Evolutionary conservation across 768 basidiomycete genomes (phyloP), one percentile per base, ranked within the genome.

Genomic region (Collybia mongolica): DNA sequence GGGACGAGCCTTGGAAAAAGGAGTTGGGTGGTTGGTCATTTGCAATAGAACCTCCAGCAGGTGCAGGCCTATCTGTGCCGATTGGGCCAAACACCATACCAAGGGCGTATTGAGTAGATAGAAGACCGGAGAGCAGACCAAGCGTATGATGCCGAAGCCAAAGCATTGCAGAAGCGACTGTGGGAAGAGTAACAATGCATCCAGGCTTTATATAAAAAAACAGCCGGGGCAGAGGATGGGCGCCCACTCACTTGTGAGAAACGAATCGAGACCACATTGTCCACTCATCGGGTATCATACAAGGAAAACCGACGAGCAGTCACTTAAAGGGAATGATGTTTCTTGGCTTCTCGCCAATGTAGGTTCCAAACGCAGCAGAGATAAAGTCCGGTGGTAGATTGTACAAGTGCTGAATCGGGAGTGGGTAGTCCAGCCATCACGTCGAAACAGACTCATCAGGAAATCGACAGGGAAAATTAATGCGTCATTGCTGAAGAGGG

Each of bases 1-100:
- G 66, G 36, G 60, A 55, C 53, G 60, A 65, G 23, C 62, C 67
- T 46, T 65, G 65, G 54, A 68, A 70, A 54, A 70, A 68, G 1
- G 67, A 62, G 39, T 57, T 65, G 8, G 68, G 67, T 18, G 68
- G 65, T 39, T 54, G 54, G 26, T 58, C 56, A 47, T 57, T 60
- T 17, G 63, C 60, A 36, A 66, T 53, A 35, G 48, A 49, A 28
- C 62, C 62, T 26, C 65, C 65, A 36, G 62, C 58, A 20, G 62
- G 62, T 5, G 52, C 52, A 45, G 65, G 65, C 8, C 48, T 46
- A 38, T 57, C 56, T 0, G 61, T 66, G 39, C 56, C 55, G 42
- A 66, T 62, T 32, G 65, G 63, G 19, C 62, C 62, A 49, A 66
- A 61, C 14, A 60, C 48, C 20, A 57, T 32, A 20, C 53, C 59